phyloP scores from a whole-genome alignment of 768 basidiomycete species.

The Suillus ampliporus region DNA sequence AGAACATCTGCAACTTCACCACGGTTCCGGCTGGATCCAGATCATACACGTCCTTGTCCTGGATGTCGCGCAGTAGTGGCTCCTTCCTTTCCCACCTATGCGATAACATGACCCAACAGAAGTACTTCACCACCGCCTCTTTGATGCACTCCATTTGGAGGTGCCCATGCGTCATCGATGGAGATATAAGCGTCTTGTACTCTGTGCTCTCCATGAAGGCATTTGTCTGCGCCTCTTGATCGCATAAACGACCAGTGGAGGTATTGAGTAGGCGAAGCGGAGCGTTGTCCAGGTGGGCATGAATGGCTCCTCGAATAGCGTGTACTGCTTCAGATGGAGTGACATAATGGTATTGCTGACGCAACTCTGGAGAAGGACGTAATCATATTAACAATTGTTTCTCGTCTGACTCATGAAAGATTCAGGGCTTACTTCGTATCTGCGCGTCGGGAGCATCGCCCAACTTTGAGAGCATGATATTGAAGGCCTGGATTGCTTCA shows the following conservation, averaged over 20 bases:
- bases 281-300: not conserved
- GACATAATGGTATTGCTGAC: not conserved
- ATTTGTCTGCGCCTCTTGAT: not conserved
- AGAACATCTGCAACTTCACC: not conserved
- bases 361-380: not conserved
- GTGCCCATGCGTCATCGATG: not conserved
- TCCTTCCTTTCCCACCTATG: conserved; percentile 1
- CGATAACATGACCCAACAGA: conserved; percentile 4
- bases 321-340: not conserved
- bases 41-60: not conserved
- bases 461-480: not conserved
- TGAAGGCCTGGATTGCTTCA: not conserved
- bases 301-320: not conserved
- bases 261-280: not conserved
- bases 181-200: not conserved
- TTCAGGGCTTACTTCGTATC: not conserved
- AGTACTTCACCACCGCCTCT: not conserved
- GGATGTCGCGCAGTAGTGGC: not conserved
- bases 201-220: conserved; percentile 1
- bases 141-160: not conserved
- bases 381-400: not conserved
- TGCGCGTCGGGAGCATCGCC: not conserved
- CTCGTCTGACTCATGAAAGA: not conserved
- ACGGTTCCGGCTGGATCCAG: not conserved
- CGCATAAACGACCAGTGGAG: not conserved